Conservation (phyloP, 139 green algal species). For the Closterium sp. region DNA sequence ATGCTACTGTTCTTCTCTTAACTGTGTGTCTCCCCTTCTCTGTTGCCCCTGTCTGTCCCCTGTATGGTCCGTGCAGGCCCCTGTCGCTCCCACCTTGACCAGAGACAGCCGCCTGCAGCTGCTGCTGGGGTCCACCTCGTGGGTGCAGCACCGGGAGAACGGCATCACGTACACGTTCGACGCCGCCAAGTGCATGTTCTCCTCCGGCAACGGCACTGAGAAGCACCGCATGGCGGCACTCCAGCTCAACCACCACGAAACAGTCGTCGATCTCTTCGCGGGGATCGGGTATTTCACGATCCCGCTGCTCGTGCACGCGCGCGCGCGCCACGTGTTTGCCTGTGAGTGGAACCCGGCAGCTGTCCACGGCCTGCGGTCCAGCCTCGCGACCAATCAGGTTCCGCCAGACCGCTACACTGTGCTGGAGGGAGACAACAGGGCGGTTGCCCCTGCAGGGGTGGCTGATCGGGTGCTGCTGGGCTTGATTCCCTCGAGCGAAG, state of each 20-base stretch:
- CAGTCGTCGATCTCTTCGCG: slow-evolving; percentile 72
- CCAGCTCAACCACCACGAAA: slow-evolving; percentile 48
- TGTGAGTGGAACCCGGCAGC: slow-evolving; percentile 80
- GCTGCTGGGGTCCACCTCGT: slow-evolving; percentile 30
- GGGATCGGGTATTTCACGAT: slow-evolving; percentile 84
- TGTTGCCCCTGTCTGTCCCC: background rate
- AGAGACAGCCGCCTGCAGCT: slow-evolving; percentile 28
- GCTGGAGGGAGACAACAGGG: slow-evolving; percentile 63
- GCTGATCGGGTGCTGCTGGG: slow-evolving; percentile 74
- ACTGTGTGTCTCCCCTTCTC: background rate
- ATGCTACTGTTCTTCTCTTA: background rate
- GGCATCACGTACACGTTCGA: slow-evolving; percentile 69
- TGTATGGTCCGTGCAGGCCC: background rate
- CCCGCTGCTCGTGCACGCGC: slow-evolving; percentile 59
- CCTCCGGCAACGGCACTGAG: slow-evolving; percentile 71
- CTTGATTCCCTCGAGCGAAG: slow-evolving; percentile 64
- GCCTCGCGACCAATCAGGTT: slow-evolving; percentile 61
- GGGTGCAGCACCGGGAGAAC: slow-evolving; percentile 68
- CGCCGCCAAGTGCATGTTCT: slow-evolving; percentile 77
- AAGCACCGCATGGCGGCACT: slow-evolving; percentile 62
- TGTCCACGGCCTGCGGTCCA: slow-evolving; percentile 58
- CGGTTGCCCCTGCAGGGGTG: slow-evolving; percentile 59
- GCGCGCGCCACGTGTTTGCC: slow-evolving; percentile 62
- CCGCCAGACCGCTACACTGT: slow-evolving; percentile 59
- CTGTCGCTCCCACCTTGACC: slow-evolving; percentile 14